Base-by-base conservation (phyloP, 1,284 basidiomycete species). In the Irpex sp. region DNA sequence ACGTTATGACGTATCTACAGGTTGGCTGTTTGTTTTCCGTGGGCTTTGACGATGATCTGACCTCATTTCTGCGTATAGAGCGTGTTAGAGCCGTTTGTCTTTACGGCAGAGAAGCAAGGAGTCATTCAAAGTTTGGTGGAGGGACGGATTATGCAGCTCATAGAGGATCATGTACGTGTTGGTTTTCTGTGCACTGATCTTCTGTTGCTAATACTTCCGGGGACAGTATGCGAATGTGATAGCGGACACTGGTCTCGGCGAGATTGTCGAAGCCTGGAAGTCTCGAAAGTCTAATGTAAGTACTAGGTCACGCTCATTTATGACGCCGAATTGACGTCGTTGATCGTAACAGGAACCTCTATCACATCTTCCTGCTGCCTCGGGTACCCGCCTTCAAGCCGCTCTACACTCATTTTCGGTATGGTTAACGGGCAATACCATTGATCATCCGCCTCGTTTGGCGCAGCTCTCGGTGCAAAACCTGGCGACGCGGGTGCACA, bases 1-100 rank as follows among this genome's bases (percentile, higher is more conserved):
- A 97, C 71, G 95, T 92, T 64, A 74, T 94, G 63, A 87, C 84
- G 36, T 94, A 94, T 71, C 76, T 96, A 7, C 83, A 89, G 78
- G 92, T 91, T 54, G 39, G 83, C 36, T 37, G 11, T 21, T 31
- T 31, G 43, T 58, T n/a, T 61, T 50, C 39, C 26, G 5, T 17
- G 13, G 57, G 39, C 15, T 43, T 43, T 43, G 39, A 50, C 50
- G 19, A 57, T 56, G 53, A 11, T 15, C 58, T 19, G 8, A 46
- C 37, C 26, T 39, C 57, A 39, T 17, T 6, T 31, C 36, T 11
- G 33, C 39, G 56, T 19, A 58, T 43, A 94, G 91, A 84, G 81
- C 68, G 83, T 90, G 2, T 77, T 96, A 11, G 87, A 92, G 67
- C 78, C 85, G 0, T 94, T 88, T 69, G 72, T 82, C 1, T 96